A percentile compares a stretch with the other conserved stretches of the same genome.
These are phyloP conservation scores for Neocallimastix lanati DNA, from an alignment of 192 early-diverging fungal genomes.

Conservation along the genomic window DNA sequence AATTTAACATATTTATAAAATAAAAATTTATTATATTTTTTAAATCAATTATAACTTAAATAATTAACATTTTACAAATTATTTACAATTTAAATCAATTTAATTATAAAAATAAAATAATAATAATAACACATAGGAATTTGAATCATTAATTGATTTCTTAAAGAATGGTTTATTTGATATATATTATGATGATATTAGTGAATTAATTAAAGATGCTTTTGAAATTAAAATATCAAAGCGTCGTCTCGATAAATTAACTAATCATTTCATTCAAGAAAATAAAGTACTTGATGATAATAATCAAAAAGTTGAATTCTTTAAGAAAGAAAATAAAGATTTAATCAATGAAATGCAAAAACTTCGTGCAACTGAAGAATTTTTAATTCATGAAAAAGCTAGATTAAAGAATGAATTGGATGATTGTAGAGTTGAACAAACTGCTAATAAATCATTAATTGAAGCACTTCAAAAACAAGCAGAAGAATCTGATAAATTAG, in stretches of 20 bases:
- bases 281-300: slow-evolving; percentile 50
- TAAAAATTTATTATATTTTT: too few relatives aligned
- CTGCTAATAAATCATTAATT: slow-evolving; percentile 41
- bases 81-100: too few relatives aligned
- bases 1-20: too few relatives aligned
- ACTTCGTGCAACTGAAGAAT: slow-evolving; percentile 9
- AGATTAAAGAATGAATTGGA: slow-evolving; percentile 46
- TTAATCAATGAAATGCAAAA: slow-evolving; percentile 10
- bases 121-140: too few relatives aligned
- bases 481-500: slow-evolving; percentile 5
- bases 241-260: slow-evolving; percentile 46
- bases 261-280: slow-evolving; percentile 50
- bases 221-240: slow-evolving; percentile 53
- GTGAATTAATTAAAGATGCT: slow-evolving; percentile 65
- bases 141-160: slow-evolving; percentile 69
- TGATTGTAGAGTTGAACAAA: slow-evolving; percentile 55
- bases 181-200: slow-evolving; percentile 53
- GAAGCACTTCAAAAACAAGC: slow-evolving; percentile 33
- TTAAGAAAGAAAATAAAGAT: slow-evolving; percentile 46
- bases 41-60: too few relatives aligned
- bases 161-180: slow-evolving; percentile 80
- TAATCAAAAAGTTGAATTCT: slow-evolving; percentile 31
- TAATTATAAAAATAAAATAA: too few relatives aligned
- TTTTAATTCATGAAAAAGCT: slow-evolving; percentile 39
- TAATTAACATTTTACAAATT: too few relatives aligned